Base-by-base conservation (phyloP, 2,329 filamentous ascomycete genomes). In the Pseudopyrenochaeta lycopersici region DNA sequence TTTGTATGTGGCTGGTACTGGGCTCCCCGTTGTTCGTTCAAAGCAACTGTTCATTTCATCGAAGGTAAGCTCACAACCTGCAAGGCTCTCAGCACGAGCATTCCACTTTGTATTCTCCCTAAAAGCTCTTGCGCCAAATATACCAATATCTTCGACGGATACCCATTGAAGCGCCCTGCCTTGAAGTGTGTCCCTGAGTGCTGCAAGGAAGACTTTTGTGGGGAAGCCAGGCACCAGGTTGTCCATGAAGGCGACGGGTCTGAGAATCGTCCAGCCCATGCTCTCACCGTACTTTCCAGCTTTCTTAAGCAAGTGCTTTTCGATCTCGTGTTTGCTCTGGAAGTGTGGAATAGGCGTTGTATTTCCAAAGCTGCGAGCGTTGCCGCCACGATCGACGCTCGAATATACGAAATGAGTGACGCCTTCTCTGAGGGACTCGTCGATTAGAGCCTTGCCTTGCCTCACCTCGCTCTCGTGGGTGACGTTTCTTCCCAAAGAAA, bases 361-460 rank as follows among this genome's bases (percentile, higher is more conserved):
- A 55, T 81, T 81, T 4, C 80, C 78, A 63, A 82, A 80, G 41
- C 80, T 82, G 5, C 78, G 79, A 2, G 74, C 73, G 33, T 84
- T 80, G 40, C 86, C 85, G 38, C 86, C 85, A 33, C 88, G 84
- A 58, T 90, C 88, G 21, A 88, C 85, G 46, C 81, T 85, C 27
- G 80, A 83, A 74, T 88, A 90, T 39, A 90, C 81, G 61, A 90
- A 87, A 64, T 86, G 82, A 53, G 80, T 76, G 33, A 89, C 83
- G 11, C 79, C 78, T 21, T 82, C 71, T 21, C 81, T 79, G 52
- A 89, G 66, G 2, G 84, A 78, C n/a, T 80, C 83, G 52, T 88
- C 83, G 49, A 89, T 77, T 7, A 90, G 74, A 0, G 74, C 78
- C 35, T 81, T 86, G 47, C 86, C 87, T 70, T 90, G 85, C 1